phyloP scores from a whole-genome alignment of 495 filamentous ascomycete genomes.

The Cercophora samala region DNA sequence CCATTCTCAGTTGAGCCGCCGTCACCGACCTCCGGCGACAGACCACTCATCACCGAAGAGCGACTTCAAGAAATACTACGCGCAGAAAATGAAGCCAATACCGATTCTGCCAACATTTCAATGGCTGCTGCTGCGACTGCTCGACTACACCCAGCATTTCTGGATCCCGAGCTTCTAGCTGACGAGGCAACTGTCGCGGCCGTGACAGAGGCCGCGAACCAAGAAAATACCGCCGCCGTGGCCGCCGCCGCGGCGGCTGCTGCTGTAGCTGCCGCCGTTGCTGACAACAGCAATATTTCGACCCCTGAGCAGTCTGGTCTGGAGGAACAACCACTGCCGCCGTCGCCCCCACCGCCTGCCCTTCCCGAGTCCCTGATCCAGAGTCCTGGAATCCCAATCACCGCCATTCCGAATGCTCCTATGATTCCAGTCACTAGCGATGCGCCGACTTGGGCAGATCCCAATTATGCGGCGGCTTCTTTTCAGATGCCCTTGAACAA shows the following conservation, averaged over 20 bases:
- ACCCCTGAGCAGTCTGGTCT: conserved; percentile 17
- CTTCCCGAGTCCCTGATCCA: conserved; percentile 10
- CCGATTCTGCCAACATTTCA: conserved; percentile 38
- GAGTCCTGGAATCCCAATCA: not conserved
- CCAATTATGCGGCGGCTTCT: conserved; percentile 39
- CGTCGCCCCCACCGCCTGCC: not conserved
- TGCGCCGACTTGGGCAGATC: conserved; percentile 43
- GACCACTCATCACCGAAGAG: conserved; percentile 36
- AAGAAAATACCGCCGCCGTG: conserved; percentile 20
- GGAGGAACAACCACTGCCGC: conserved; percentile 11
- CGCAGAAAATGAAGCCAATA: conserved; percentile 21
- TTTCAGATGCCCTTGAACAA: conserved; percentile 25
- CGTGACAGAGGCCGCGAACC: conserved; percentile 5
- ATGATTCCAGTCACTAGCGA: conserved; percentile 12
- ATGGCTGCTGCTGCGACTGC: conserved; percentile 50
- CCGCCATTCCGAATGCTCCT: not conserved
- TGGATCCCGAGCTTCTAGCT: conserved; percentile 48
- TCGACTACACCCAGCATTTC: conserved; percentile 43
- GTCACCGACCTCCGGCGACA: conserved; percentile 17
- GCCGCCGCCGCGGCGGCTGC: conserved; percentile 18
- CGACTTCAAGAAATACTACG: conserved; percentile 36
- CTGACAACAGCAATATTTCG: conserved; percentile 15
- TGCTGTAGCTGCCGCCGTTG: conserved; percentile 18
- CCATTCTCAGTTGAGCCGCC: conserved; percentile 12
- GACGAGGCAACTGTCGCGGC: conserved; percentile 36